phyloP scores from a whole-genome alignment of 2,329 filamentous ascomycete genomes.

The Trichothecium sympodiale region DNA sequence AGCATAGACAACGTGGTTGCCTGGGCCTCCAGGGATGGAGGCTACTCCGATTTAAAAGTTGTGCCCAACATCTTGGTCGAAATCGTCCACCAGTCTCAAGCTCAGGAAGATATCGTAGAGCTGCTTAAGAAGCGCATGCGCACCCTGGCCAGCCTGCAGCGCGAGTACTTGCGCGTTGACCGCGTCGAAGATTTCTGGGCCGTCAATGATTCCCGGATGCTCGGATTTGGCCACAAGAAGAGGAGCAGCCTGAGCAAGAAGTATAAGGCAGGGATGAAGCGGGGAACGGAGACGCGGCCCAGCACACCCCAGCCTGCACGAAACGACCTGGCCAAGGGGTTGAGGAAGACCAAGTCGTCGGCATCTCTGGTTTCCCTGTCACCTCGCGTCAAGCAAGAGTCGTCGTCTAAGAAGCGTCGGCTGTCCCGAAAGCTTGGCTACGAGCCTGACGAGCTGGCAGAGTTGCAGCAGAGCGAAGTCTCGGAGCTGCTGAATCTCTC shows the following conservation, averaged over 20 bases:
- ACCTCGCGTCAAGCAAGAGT: constrained; percentile 6
- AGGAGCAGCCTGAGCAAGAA: neutral
- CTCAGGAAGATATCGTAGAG: constrained; percentile 19
- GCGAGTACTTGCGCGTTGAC: constrained; percentile 20
- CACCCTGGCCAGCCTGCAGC: constrained; percentile 22
- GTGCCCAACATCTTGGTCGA: constrained; percentile 28
- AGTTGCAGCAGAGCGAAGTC: neutral
- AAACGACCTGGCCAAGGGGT: constrained; percentile 7
- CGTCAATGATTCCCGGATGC: neutral
- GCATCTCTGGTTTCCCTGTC: constrained; percentile 2
- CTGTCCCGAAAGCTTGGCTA: constrained; percentile 2
- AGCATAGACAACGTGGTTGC: constrained; percentile 22
- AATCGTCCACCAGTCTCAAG: constrained; percentile 18
- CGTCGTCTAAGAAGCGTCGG: constrained; percentile 7
- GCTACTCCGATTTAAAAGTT: constrained; percentile 19
- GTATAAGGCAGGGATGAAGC: constrained; percentile 1
- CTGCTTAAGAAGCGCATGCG: constrained; percentile 24
- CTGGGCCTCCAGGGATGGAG: constrained; percentile 31
- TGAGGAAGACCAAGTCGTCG: no score
- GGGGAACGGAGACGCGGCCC: constrained; percentile 2
- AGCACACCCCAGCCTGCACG: constrained; percentile 1
- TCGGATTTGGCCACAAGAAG: neutral
- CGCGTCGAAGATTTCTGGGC: constrained; percentile 19
- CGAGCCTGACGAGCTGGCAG: constrained; percentile 7
- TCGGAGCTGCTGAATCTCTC: no score